These are phyloP conservation scores for Kalanchoe fedtschenkoi DNA, from an alignment of 164 flowering plant species.

Conservation along the genomic window DNA sequence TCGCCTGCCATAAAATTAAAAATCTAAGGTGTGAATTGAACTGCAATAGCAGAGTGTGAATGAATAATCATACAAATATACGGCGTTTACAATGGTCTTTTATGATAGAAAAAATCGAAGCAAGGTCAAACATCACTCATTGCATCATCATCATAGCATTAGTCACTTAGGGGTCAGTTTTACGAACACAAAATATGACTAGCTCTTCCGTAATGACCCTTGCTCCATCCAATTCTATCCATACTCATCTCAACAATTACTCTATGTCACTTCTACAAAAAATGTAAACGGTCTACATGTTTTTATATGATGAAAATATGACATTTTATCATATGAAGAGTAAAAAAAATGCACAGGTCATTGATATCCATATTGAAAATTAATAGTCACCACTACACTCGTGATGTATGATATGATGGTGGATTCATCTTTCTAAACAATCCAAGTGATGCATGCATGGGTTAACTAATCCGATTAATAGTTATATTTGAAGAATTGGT, in stretches of 20 bases:
- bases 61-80: not conserved
- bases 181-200: not conserved
- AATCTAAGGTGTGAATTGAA: not conserved
- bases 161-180: not conserved
- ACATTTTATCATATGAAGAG: not conserved
- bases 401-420: not conserved
- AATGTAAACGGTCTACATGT: not conserved
- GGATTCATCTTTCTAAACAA: not conserved
- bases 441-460: not conserved
- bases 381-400: not conserved
- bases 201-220: not conserved
- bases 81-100: not conserved
- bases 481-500: not conserved
- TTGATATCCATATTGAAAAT: not conserved
- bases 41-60: not conserved
- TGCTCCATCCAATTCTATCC: not conserved
- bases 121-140: not conserved
- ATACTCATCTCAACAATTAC: not conserved
- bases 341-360: not conserved
- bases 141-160: not conserved
- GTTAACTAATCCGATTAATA: not conserved
- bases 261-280: not conserved
- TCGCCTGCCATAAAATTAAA: conserved; percentile 52
- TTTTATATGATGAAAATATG: not conserved
- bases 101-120: not conserved